A percentile compares a stretch with the other conserved stretches of the same genome.
phyloP scores from a whole-genome alignment of 441 rosid genomes.

The Pelargonium myrrhifolium region DNA sequence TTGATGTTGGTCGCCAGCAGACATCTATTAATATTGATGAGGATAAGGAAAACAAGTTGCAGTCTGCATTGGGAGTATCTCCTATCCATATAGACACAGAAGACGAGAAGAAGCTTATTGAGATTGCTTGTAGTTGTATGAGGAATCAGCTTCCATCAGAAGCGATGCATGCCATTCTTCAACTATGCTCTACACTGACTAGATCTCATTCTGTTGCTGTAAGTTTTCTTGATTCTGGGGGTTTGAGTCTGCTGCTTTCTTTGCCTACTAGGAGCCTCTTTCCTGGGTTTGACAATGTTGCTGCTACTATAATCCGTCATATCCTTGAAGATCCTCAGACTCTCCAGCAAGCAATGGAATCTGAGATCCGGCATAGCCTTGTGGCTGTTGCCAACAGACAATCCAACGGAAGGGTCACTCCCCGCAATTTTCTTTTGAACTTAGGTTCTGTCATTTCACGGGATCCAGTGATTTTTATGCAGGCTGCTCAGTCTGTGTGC shows the following conservation, averaged over 20 bases:
- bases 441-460: conserved; percentile 79
- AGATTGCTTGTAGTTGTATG: conserved; percentile 81
- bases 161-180: conserved; percentile 88
- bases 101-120: conserved; percentile 78
- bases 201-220: conserved; percentile 75
- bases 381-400: conserved; percentile 81
- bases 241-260: conserved; percentile 67
- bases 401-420: conserved; percentile 73
- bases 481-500: conserved; percentile 77
- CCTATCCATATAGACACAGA: conserved; percentile 42
- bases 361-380: conserved; percentile 86
- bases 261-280: conserved; percentile 84
- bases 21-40: conserved; percentile 53
- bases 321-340: conserved; percentile 98
- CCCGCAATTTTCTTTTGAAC: conserved; percentile 69
- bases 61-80: conserved; percentile 40
- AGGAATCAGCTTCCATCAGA: conserved; percentile 79
- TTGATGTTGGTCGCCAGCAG: conserved; percentile 36
- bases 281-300: conserved; percentile 87
- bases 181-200: conserved; percentile 87
- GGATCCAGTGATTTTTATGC: conserved; percentile 77
- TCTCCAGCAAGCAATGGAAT: conserved; percentile 98
- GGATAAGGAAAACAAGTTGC: conserved; percentile 60
- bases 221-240: conserved; percentile 81
- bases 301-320: conserved; percentile 85